phyloP scores from a whole-genome alignment of 495 filamentous ascomycete genomes.

The Echria macrotheca region DNA sequence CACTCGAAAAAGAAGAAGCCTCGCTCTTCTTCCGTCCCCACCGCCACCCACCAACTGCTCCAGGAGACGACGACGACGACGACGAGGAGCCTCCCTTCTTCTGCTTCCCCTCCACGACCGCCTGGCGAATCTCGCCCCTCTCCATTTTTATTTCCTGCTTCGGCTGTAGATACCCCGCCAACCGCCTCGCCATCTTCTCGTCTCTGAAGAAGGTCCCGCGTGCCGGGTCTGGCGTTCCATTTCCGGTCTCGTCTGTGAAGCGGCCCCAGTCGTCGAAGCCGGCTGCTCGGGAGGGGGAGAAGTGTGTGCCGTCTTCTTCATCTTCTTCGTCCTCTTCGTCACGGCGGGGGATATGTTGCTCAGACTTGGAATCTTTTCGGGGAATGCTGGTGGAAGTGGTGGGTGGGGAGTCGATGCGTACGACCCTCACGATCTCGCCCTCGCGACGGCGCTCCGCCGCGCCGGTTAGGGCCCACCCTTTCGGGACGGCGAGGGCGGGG shows the following conservation, averaged over 20 bases:
- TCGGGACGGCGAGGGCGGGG: constrained; percentile 29
- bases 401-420: constrained; percentile 17
- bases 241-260: constrained; percentile 20
- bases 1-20: neutral
- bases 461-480: constrained; percentile 27
- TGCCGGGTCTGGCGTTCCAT: neutral
- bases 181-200: constrained; percentile 40
- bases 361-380: too few relatives aligned
- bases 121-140: constrained; percentile 22
- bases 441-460: constrained; percentile 30
- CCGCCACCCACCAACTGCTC: constrained; percentile 4
- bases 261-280: constrained; percentile 40
- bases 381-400: neutral
- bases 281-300: constrained; percentile 4
- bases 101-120: constrained; percentile 21
- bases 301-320: constrained; percentile 6
- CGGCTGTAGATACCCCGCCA: constrained; percentile 42
- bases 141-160: constrained; percentile 19
- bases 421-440: constrained; percentile 32
- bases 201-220: constrained; percentile 38
- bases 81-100: constrained; percentile 8
- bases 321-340: too few relatives aligned
- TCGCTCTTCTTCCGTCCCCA: constrained; percentile 19
- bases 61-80: too few relatives aligned
- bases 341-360: too few relatives aligned